These are phyloP conservation scores for Alternaria sp. DNA, from an alignment of 2,329 filamentous ascomycete genomes.

Conservation along the genomic window DNA sequence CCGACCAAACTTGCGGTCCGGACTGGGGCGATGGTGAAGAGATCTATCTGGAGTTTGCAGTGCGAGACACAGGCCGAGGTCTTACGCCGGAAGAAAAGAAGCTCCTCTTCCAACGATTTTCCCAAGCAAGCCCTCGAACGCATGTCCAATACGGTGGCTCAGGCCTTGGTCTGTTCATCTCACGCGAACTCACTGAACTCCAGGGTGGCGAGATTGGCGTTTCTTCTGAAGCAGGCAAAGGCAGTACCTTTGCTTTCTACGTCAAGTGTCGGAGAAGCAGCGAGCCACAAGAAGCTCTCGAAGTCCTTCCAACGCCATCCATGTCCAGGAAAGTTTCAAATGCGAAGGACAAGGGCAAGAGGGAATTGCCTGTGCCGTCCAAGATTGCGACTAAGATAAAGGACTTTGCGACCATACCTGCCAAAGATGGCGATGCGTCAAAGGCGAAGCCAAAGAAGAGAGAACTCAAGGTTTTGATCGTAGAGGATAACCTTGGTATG, in stretches of 20 bases:
- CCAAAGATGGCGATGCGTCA: constrained; percentile 8
- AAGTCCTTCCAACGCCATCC: constrained; percentile 30
- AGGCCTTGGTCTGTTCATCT: constrained; percentile 80
- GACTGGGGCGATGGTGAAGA: constrained; percentile 75
- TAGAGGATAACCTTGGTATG: constrained; percentile 50
- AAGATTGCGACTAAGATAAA: constrained; percentile 36
- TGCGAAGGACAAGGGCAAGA: constrained; percentile 30
- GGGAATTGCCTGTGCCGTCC: constrained; percentile 7
- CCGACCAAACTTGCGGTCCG: constrained; percentile 55
- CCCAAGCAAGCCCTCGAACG: constrained; percentile 76
- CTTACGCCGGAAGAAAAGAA: constrained; percentile 74
- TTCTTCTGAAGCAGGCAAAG: constrained; percentile 68
- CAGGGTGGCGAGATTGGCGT: constrained; percentile 83
- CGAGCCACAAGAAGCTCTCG: constrained; percentile 42
- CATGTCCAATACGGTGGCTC: constrained; percentile 81
- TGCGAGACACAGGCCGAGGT: constrained; percentile 78
- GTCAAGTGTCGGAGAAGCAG: constrained; percentile 68
- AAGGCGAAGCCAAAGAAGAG: constrained; percentile 19
- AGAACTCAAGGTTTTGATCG: constrained; percentile 49
- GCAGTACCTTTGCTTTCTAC: constrained; percentile 79
- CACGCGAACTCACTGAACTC: constrained; percentile 76
- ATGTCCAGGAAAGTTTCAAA: constrained; percentile 39
- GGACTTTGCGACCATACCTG: constrained; percentile 40
- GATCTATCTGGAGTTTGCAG: constrained; percentile 73
- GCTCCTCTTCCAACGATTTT: constrained; percentile 77